These are phyloP conservation scores for Candida gorgasii DNA, from an alignment of 805 yeast genomes.

Conservation along the genomic window DNA sequence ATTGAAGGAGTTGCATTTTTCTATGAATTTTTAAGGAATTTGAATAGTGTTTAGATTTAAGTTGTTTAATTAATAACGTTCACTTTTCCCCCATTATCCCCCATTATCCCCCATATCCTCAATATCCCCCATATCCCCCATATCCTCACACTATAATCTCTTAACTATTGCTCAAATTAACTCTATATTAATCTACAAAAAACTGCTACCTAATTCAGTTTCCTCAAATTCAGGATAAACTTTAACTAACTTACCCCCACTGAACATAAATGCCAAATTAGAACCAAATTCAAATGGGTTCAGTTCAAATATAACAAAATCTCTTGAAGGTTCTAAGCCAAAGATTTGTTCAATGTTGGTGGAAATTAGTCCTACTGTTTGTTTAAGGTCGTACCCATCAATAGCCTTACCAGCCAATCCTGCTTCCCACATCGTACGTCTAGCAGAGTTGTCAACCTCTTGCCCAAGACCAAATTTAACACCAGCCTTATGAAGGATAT, in stretches of 20 bases:
- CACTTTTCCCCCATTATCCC: too few relatives aligned
- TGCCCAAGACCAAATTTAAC: slow-evolving; percentile 9
- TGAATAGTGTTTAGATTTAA: too few relatives aligned
- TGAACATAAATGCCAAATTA: slow-evolving; percentile 3
- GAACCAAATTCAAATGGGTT: slow-evolving; percentile 12
- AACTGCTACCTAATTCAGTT: background rate
- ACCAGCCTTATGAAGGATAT: slow-evolving; percentile 9
- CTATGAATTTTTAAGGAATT: slow-evolving; percentile 51
- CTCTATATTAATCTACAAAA: background rate
- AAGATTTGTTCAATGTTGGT: slow-evolving; percentile 6
- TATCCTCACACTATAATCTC: too few relatives aligned
- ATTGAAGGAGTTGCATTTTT: slow-evolving; percentile 57
- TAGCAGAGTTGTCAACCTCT: slow-evolving; percentile 7
- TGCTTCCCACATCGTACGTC: slow-evolving; percentile 10
- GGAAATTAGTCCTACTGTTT: slow-evolving; percentile 3
- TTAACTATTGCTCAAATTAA: too few relatives aligned
- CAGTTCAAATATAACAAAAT: slow-evolving; percentile 5
- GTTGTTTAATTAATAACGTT: too few relatives aligned
- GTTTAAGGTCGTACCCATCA: background rate
- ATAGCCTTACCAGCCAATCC: slow-evolving; percentile 10
- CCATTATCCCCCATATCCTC: too few relatives aligned
- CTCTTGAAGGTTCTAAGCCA: slow-evolving; percentile 1
- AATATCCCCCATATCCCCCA: too few relatives aligned
- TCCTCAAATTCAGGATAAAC: slow-evolving; percentile 8
- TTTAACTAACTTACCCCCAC: slow-evolving; percentile 3